Conservation (phyloP, 2,329 filamentous ascomycete species). For the Calonectria pseudoreteaudii region DNA sequence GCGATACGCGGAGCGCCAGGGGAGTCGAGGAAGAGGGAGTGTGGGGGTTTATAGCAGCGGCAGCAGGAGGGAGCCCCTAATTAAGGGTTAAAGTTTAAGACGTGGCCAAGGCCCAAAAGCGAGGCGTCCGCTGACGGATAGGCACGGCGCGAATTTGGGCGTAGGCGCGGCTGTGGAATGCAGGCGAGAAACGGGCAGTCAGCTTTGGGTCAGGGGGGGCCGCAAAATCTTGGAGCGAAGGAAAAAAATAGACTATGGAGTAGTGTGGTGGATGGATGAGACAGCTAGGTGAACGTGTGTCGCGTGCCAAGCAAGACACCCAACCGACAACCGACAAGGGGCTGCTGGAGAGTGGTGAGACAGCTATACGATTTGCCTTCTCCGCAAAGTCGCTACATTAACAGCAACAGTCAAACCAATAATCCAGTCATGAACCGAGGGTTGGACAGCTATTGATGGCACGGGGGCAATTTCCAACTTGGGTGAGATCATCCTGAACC, state of each 20-base stretch:
- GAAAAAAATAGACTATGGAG: neutral
- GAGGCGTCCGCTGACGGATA: neutral
- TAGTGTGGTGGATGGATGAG: neutral
- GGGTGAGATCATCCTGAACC: neutral
- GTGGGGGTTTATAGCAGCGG: neutral
- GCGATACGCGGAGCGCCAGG: conserved; percentile 3
- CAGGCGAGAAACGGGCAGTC: neutral
- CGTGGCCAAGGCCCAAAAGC: neutral
- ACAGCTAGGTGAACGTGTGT: neutral
- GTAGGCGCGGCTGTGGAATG: neutral
- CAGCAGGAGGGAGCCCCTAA: conserved; percentile 1
- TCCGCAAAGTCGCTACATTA: neutral
- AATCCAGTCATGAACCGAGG: neutral
- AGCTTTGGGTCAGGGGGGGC: neutral
- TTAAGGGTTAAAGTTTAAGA: neutral
- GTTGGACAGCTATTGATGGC: conserved; percentile 1
- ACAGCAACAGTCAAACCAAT: neutral
- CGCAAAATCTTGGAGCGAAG: neutral
- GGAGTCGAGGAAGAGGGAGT: neutral
- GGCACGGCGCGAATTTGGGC: neutral
- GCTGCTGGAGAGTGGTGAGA: neutral
- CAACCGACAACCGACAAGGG: neutral
- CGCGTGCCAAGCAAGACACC: neutral
- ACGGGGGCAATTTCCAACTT: conserved; percentile 33
- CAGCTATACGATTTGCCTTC: neutral